These are phyloP conservation scores for Tetramitus jugosus DNA, from an alignment of 208 protist genomes.

Conservation along the genomic window DNA sequence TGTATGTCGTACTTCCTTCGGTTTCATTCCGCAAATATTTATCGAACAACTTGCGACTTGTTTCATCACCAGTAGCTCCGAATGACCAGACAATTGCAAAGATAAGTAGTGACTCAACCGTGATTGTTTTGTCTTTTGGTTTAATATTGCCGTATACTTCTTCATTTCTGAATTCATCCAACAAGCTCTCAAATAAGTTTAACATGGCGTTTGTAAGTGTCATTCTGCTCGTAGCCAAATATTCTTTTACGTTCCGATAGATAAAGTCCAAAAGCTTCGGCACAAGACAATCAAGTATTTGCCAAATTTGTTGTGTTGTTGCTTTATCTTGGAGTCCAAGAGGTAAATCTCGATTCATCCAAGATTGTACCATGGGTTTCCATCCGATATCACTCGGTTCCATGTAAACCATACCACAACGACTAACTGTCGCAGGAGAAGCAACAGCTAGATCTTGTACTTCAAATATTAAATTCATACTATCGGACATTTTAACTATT, in stretches of 20 bases:
- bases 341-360: constrained; percentile 20
- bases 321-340: neutral
- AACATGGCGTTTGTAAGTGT: constrained; percentile 29
- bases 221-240: constrained; percentile 11
- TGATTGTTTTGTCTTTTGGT: constrained; percentile 44
- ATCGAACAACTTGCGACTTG: constrained; percentile 69
- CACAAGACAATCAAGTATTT: neutral
- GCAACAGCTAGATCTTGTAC: constrained; percentile 89
- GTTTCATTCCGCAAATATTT: constrained; percentile 53
- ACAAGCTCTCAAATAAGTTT: constrained; percentile 30
- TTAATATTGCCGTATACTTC: neutral
- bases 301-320: neutral
- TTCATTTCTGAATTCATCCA: constrained; percentile 28
- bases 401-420: constrained; percentile 97
- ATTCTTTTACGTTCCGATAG: neutral
- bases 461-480: constrained; percentile 93
- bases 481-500: constrained; percentile 88
- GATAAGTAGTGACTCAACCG: constrained; percentile 83
- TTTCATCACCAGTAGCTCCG: constrained; percentile 79
- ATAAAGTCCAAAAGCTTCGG: neutral
- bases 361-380: constrained; percentile 72
- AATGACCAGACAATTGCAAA: constrained; percentile 92
- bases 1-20: neutral
- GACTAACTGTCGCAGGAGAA: constrained; percentile 91
- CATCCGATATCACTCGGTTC: constrained; percentile 80